These are phyloP conservation scores for Odonthalia washingtoniensis DNA, from an alignment of 31 red algal species.

Conservation along the genomic window DNA sequence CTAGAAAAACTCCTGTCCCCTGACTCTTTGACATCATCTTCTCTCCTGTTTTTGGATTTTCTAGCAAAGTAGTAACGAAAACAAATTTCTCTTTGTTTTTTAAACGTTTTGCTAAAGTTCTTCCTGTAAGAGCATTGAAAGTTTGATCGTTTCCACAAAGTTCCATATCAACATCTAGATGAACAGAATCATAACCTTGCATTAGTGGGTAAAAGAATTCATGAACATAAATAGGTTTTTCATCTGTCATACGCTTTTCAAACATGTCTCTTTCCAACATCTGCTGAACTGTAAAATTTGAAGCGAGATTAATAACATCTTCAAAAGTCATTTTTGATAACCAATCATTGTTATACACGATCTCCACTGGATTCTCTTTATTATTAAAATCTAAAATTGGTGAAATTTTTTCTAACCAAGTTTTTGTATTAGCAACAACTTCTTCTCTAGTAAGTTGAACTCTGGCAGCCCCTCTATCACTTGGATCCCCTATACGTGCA, in stretches of 20 bases:
- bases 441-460: conserved; percentile 1
- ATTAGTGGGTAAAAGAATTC: conserved; percentile 14
- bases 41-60: neutral
- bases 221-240: conserved; percentile 25
- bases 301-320: conserved; percentile 4
- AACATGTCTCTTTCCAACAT: conserved; percentile 22
- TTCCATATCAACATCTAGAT: neutral
- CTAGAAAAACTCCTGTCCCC: neutral
- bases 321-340: neutral
- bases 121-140: neutral
- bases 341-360: conserved; percentile 14
- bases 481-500: conserved; percentile 6
- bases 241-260: conserved; percentile 4
- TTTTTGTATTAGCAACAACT: conserved; percentile 9
- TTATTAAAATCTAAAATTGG: conserved; percentile 20
- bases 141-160: conserved; percentile 19
- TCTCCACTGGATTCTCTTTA: conserved; percentile 15
- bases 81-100: conserved; percentile 28
- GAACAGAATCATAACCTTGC: conserved; percentile 7
- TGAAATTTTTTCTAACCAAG: neutral
- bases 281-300: conserved; percentile 3
- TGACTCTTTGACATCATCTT: neutral
- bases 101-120: conserved; percentile 2
- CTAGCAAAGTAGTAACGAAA: neutral
- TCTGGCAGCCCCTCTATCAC: neutral